Evolutionary conservation across 257 asterid species (phyloP), one percentile per base, ranked within the genome.

Genomic region (Solanum infundibuliforme): DNA sequence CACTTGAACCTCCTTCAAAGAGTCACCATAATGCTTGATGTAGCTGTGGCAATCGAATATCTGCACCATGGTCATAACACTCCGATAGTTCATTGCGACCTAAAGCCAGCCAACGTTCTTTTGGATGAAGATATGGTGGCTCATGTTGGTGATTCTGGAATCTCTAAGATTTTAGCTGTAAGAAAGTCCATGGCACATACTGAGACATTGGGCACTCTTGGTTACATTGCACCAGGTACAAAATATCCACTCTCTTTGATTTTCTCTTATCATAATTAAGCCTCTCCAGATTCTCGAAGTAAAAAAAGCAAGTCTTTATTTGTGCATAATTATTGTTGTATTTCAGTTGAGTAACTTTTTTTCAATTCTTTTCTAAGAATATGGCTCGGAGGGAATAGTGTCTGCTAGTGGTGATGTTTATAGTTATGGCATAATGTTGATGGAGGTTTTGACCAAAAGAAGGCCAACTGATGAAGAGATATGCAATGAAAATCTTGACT

Each of bases 71-170:
- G 90, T 4, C 82, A 84, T 58, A 34, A 38, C 32, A 29, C 43
- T 7, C 92, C 92, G 0, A 85, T 91, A 4, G 90, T 91, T 11
- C 93, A 90, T 75, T 91, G 93, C 7, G 92, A 91, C 73, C 85
- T 90, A 11, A 91, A 90, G 89, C 93, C 91, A 3, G 84, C 77
- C 36, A 38, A 38, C 41, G 41, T 38, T 38, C 41, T 38, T 38
- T 38, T 38, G 41, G 41, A 38, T 38, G 41, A 38, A 38, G 41
- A 38, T 38, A 38, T 38, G 41, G 39, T 36, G 39, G 36, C 36
- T 35, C 36, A 35, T 35, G 36, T 35, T 35, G 36, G 36, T 35
- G 36, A 35, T 35, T 35, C 6, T 35, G 38, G 38, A 6, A 35
- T 35, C 38, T 35, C 38, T 35, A 35, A 35, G 8, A 35, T 35